phyloP scores from a whole-genome alignment of 306 rosid species.

The Malus sylvestris region DNA sequence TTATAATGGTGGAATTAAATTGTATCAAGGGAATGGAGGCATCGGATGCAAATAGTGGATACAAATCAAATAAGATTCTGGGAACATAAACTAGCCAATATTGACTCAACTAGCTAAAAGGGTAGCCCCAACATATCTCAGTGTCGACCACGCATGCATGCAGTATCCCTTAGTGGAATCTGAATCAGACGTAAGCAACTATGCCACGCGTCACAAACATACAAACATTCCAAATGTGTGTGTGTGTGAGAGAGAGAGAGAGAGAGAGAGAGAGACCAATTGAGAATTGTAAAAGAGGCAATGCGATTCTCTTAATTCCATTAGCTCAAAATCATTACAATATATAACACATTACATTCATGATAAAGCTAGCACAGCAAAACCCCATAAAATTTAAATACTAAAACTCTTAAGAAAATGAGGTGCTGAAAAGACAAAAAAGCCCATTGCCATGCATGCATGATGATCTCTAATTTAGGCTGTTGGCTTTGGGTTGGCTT shows the following conservation, averaged over 20 bases:
- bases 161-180: constrained; percentile 28
- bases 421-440: constrained; percentile 28
- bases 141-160: constrained; percentile 2
- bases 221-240: neutral
- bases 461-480: neutral
- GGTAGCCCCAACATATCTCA: neutral
- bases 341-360: neutral
- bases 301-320: constrained; percentile 20
- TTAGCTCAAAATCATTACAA: constrained; percentile 24
- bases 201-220: neutral
- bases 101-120: constrained; percentile 1
- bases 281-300: neutral
- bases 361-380: neutral
- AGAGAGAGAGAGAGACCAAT: neutral
- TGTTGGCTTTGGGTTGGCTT: constrained; percentile 12
- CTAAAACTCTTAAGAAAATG: neutral
- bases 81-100: neutral
- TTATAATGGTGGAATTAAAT: neutral
- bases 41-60: constrained; percentile 15
- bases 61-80: constrained; percentile 9
- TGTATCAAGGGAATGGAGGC: constrained; percentile 4
- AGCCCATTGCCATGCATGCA: constrained; percentile 7
- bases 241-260: no score
- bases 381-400: neutral
- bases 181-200: constrained; percentile 30